Conservation (phyloP, 192 early-diverging fungal genomes). For the Coemansia sp. region DNA sequence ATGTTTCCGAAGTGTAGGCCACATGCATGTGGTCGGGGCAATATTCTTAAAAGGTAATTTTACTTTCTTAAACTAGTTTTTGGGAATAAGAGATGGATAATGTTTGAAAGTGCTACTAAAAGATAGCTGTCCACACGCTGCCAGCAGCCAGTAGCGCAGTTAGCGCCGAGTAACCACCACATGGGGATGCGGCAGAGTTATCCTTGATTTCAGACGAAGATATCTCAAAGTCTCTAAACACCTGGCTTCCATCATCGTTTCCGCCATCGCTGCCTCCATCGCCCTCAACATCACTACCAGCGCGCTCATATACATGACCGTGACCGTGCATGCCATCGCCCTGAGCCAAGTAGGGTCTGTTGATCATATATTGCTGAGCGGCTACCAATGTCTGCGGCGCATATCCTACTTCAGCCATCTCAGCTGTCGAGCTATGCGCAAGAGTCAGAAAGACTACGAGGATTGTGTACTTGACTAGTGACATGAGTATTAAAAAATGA, state of each 20-base stretch:
- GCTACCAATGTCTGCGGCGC: conserved; percentile 37
- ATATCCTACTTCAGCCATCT: conserved; percentile 41
- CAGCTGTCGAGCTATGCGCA: not conserved
- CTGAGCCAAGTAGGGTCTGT: conserved; percentile 14
- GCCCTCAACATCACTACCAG: not conserved
- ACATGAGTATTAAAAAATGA: not conserved
- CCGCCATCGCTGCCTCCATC: too few species aligned
- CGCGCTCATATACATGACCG: conserved; percentile 10
- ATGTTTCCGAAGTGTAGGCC: too few species aligned
- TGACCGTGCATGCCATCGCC: not conserved
- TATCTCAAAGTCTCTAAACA: not conserved
- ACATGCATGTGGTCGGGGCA: too few species aligned
- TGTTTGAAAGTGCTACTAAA: not conserved
- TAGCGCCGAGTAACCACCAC: not conserved
- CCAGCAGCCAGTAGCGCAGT: not conserved
- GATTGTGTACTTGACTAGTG: not conserved
- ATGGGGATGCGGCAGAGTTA: conserved; percentile 14
- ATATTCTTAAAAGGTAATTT: too few species aligned
- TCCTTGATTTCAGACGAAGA: conserved; percentile 15
- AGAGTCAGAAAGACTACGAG: not conserved
- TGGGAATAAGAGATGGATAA: not conserved
- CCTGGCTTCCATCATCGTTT: not conserved
- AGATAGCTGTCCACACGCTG: conserved; percentile 1
- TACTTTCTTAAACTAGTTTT: not conserved
- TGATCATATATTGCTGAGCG: conserved; percentile 34